phyloP scores from a whole-genome alignment of 805 yeast genomes.

The Wickerhamiella vanderwaltii region DNA sequence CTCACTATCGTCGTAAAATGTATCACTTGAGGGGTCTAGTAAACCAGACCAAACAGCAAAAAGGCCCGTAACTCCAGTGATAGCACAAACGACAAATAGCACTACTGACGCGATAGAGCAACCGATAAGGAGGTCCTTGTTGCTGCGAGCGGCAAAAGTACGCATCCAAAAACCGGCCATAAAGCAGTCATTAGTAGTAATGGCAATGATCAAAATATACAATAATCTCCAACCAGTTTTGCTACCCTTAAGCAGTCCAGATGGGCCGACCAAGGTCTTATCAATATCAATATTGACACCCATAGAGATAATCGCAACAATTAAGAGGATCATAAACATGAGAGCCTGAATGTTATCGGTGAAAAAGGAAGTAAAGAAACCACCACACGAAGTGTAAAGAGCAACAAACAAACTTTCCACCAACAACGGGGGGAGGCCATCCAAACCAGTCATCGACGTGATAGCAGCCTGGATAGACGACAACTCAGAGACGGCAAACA shows the following conservation, averaged over 20 bases:
- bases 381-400: constrained; percentile 78
- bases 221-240: constrained; percentile 81
- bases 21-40: constrained; percentile 31
- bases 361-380: constrained; percentile 74
- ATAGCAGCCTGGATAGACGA: constrained; percentile 70
- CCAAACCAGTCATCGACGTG: constrained; percentile 61
- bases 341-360: constrained; percentile 82
- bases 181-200: constrained; percentile 80
- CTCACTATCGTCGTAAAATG: constrained; percentile 42
- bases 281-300: constrained; percentile 58
- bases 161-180: constrained; percentile 90
- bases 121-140: constrained; percentile 64
- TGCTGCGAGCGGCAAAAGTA: constrained; percentile 75
- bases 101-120: constrained; percentile 63
- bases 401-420: constrained; percentile 81
- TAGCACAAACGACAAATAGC: constrained; percentile 47
- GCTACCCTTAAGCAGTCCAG: constrained; percentile 52
- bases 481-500: constrained; percentile 79
- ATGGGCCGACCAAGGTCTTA: constrained; percentile 46
- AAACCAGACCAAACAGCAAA: constrained; percentile 85
- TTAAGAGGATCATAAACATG: constrained; percentile 50
- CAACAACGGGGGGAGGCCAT: constrained; percentile 69
- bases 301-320: constrained; percentile 67
- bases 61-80: constrained; percentile 75
- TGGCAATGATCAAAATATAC: constrained; percentile 74